A percentile compares a stretch with the other conserved stretches of the same genome.
Conservation (phyloP, 2,329 filamentous ascomycete genomes). For the Microcyclospora tardicrescens region DNA sequence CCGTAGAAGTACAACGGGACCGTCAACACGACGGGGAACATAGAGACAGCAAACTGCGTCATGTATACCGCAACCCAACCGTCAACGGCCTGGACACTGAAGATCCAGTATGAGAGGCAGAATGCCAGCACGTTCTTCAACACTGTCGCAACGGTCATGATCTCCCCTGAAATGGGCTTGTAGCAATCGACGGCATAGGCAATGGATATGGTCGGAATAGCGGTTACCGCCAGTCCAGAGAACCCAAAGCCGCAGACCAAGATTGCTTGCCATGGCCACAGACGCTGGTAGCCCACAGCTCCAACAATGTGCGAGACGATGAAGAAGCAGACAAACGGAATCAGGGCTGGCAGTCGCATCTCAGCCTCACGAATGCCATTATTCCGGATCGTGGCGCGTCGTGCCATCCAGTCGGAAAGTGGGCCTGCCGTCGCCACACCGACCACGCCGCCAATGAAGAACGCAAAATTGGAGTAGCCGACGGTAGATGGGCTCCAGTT, state of each 20-base stretch:
- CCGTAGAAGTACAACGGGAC: too few species aligned
- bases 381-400: slow-evolving; percentile 39
- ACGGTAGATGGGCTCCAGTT: slow-evolving; percentile 31
- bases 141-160: too few species aligned
- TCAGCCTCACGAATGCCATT: slow-evolving; percentile 45
- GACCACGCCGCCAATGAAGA: slow-evolving; percentile 30
- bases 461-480: slow-evolving; percentile 38
- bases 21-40: too few species aligned
- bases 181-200: too few species aligned
- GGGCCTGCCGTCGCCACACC: slow-evolving; percentile 39
- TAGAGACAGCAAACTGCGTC: too few species aligned
- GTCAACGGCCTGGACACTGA: too few species aligned
- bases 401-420: slow-evolving; percentile 40
- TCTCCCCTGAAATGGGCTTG: too few species aligned
- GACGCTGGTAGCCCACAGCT: slow-evolving; percentile 34
- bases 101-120: too few species aligned
- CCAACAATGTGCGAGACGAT: slow-evolving; percentile 37
- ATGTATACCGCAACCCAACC: too few species aligned
- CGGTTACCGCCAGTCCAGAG: slow-evolving; percentile 29
- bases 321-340: slow-evolving; percentile 39
- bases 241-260: slow-evolving; percentile 37
- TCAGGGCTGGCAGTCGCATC: slow-evolving; percentile 45
- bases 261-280: slow-evolving; percentile 38
- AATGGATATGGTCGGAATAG: slow-evolving; percentile 31
- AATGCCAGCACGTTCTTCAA: too few species aligned